Conservation (phyloP, 768 basidiomycete species). For the Boletus insuetus region DNA sequence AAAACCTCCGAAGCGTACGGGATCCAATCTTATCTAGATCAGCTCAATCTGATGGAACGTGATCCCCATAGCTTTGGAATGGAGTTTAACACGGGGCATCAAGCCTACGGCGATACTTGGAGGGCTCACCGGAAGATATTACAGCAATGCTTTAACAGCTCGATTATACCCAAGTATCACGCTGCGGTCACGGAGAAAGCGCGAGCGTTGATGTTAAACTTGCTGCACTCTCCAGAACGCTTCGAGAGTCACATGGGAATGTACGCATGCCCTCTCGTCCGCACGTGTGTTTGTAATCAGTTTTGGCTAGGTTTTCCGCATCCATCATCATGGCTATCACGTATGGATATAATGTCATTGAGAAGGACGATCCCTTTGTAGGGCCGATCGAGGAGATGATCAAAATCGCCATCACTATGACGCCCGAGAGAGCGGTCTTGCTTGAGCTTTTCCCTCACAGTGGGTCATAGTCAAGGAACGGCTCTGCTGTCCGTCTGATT, state of each 20-base stretch:
- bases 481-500: background rate
- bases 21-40: background rate
- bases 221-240: slow-evolving; percentile 15
- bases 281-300: background rate
- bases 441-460: slow-evolving; percentile 20
- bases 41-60: background rate
- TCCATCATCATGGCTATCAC: slow-evolving; percentile 21
- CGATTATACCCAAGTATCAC: slow-evolving; percentile 12
- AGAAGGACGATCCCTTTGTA: slow-evolving; percentile 20
- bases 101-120: slow-evolving; percentile 18
- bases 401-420: slow-evolving; percentile 5
- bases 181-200: slow-evolving; percentile 5
- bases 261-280: slow-evolving; percentile 14
- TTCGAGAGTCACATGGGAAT: slow-evolving; percentile 13
- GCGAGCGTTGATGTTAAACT: slow-evolving; percentile 3
- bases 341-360: slow-evolving; percentile 17
- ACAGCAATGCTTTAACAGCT: slow-evolving; percentile 10
- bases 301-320: slow-evolving; percentile 14
- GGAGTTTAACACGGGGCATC: slow-evolving; percentile 22
- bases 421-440: slow-evolving; percentile 20
- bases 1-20: slow-evolving; percentile 6
- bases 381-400: slow-evolving; percentile 12
- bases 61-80: slow-evolving; percentile 19
- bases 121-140: slow-evolving; percentile 18
- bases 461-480: slow-evolving; percentile 5